Evolutionary conservation across 768 basidiomycete species (phyloP), one percentile per base, ranked within the genome.

Genomic region (Cystofilobasidium macerans): DNA sequence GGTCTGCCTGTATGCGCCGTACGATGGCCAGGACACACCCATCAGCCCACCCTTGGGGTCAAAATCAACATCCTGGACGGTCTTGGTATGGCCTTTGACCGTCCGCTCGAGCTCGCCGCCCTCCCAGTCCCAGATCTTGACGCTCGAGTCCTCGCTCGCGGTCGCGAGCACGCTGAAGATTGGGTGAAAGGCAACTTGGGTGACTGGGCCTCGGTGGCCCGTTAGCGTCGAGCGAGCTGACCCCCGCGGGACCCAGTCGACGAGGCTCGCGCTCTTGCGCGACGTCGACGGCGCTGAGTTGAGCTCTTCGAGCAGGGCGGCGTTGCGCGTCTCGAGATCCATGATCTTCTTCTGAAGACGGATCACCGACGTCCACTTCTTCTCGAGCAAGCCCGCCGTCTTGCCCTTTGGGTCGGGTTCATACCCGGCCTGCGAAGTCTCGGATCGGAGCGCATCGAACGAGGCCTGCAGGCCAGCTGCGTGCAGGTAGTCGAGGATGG

Each of bases 321-420:
- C 84, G 69, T 83, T 80, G 14, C 87, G 83, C 62, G 85, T 85
- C 78, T 95, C 92, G 32, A 97, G 81, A 77, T 94, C 92, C 87
- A 94, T 90, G 72, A 97, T 91, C 92, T 93, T 94, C 81, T 93
- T 89, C 79, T 97, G 93, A 75, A 97, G 77, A 70, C 93, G 82
- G 66, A 97, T 93, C 38, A 95, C 90, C 73, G 87, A 89, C 57
- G 89, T 94, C 93, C 93, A 97, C 77, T 97, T 97, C 85, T 94
- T 94, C 80, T 90, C 93, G 68, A 97, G 78, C 64, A 97, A 78
- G 0, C 91, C 92, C 1, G 85, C 84, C 72, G 85, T 86, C 75
- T 88, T 87, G 59, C 89, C 84, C 74, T 88, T 90, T 28, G 89
- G 84, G 79, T 94, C 91, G 22, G 69, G 65, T 53, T 69, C 54